These are phyloP conservation scores for Euclidium syriacum DNA, from an alignment of 345 rosid species.

Conservation along the genomic window DNA sequence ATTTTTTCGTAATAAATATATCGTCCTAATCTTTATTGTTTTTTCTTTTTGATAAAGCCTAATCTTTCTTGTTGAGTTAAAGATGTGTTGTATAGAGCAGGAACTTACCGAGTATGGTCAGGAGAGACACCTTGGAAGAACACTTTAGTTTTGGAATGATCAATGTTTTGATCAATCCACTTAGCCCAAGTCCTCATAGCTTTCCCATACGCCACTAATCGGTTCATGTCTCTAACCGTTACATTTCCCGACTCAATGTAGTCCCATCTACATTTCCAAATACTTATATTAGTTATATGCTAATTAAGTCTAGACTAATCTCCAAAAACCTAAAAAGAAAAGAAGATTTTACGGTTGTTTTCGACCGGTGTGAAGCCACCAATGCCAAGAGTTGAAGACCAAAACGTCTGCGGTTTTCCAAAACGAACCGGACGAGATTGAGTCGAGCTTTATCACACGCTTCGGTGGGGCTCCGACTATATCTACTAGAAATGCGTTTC, in stretches of 20 bases:
- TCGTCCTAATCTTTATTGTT: too few species aligned
- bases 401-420: constrained; percentile 58
- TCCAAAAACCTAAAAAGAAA: too few species aligned
- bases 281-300: neutral
- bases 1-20: too few species aligned
- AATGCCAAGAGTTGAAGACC: constrained; percentile 84
- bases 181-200: constrained; percentile 66
- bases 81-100: neutral
- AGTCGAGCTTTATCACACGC: constrained; percentile 47
- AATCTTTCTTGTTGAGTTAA: too few species aligned
- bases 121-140: constrained; percentile 78
- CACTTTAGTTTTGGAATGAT: constrained; percentile 44
- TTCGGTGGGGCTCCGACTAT: constrained; percentile 27
- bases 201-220: constrained; percentile 53
- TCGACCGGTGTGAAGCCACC: constrained; percentile 83
- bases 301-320: neutral
- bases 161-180: constrained; percentile 48
- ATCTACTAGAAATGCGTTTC: constrained; percentile 77
- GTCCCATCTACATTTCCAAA: constrained; percentile 57
- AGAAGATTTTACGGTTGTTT: constrained; percentile 55
- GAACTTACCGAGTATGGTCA: constrained; percentile 46
- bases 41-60: too few species aligned
- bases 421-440: constrained; percentile 43
- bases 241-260: constrained; percentile 31
- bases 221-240: constrained; percentile 45